Evolutionary conservation across 140 eudicot species (phyloP).

Genomic region (Stevia rebaudiana): DNA sequence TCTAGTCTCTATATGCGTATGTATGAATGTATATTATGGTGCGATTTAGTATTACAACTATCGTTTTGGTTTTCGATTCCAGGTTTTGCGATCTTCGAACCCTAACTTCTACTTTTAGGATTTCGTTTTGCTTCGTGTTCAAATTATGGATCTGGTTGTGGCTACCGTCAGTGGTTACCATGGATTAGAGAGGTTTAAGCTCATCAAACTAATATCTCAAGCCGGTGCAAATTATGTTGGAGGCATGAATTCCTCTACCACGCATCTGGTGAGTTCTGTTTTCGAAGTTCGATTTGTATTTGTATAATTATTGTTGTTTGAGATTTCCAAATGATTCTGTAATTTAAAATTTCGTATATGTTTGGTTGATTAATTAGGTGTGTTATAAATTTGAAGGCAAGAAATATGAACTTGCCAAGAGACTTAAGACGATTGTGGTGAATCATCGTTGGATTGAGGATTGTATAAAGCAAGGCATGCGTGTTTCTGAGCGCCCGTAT

Average conservation of each 20-base stretch:
- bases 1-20: neutral
- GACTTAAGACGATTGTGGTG: constrained; percentile 42
- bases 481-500: constrained; percentile 58
- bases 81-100: neutral
- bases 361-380: constrained; percentile 40
- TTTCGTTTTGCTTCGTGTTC: constrained; percentile 1
- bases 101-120: constrained; percentile 15
- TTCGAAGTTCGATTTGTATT: neutral
- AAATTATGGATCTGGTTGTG: constrained; percentile 64
- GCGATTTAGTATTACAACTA: neutral
- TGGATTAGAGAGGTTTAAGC: constrained; percentile 63
- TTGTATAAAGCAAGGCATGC: constrained; percentile 57
- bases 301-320: neutral
- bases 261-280: constrained; percentile 60
- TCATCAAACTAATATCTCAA: constrained; percentile 51
- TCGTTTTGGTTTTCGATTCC: neutral
- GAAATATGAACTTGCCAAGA: constrained; percentile 72
- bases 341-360: neutral
- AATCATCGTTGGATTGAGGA: constrained; percentile 96
- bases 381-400: constrained; percentile 82
- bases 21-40: neutral
- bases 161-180: constrained; percentile 88
- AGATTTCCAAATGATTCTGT: neutral
- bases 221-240: constrained; percentile 82
- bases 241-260: constrained; percentile 46